Conservation (phyloP, 225 moss, liverwort and hornwort genomes). For the Rhytidiadelphus loreus region DNA sequence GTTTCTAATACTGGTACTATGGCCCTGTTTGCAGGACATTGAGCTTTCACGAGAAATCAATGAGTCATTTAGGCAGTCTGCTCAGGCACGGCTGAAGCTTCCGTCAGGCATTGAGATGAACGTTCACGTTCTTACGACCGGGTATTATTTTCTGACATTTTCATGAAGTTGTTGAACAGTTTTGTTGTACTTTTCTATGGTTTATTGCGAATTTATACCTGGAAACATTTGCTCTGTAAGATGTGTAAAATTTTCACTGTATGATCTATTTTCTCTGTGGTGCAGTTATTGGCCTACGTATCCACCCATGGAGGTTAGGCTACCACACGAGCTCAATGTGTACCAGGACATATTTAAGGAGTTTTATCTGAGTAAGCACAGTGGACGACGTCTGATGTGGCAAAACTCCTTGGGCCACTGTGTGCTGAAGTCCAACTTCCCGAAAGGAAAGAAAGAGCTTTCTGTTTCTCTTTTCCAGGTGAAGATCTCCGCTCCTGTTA, state of each 20-base stretch:
- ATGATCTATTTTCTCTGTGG: neutral
- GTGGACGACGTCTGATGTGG: slow-evolving; percentile 98
- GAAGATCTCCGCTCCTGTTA: neutral
- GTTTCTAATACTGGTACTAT: neutral
- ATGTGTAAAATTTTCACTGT: neutral
- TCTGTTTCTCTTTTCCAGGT: slow-evolving; percentile 99
- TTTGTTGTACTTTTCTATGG: neutral
- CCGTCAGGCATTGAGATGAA: slow-evolving; percentile 43
- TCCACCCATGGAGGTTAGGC: slow-evolving; percentile 95
- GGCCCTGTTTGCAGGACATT: slow-evolving; percentile 7
- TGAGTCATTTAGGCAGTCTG: slow-evolving; percentile 35
- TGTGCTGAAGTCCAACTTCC: slow-evolving; percentile 79
- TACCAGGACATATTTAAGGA: slow-evolving; percentile 99
- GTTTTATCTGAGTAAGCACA: slow-evolving; percentile 96
- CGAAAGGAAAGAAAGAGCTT: slow-evolving; percentile 89
- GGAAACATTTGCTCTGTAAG: neutral
- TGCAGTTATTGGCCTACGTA: slow-evolving; percentile 98
- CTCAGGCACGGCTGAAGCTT: slow-evolving; percentile 35
- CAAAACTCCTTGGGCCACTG: slow-evolving; percentile 97
- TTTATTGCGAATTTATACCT: neutral
- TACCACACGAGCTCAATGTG: slow-evolving; percentile 94
- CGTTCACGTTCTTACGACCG: slow-evolving; percentile 85
- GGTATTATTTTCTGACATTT: slow-evolving; percentile 31
- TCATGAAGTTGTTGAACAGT: neutral
- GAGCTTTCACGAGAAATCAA: slow-evolving; percentile 40